These are phyloP conservation scores for Puccinia triticina DNA, from an alignment of 1,284 basidiomycete genomes.

Conservation along the genomic window DNA sequence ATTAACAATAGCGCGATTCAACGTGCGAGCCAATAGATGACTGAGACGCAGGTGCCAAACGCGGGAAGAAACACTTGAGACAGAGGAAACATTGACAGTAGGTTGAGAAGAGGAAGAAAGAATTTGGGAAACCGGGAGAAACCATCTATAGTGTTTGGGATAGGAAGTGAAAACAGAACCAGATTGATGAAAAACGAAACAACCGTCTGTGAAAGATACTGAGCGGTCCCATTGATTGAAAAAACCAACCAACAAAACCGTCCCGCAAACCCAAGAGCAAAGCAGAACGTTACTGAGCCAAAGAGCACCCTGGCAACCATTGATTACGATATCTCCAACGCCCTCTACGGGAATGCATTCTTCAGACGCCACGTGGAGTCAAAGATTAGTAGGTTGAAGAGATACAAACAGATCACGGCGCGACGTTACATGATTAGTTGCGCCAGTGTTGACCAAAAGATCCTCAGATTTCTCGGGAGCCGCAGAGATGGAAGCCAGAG, in stretches of 20 bases:
- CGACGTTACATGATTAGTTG: too few relatives aligned
- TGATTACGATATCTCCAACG: not conserved
- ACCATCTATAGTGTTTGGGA: not conserved
- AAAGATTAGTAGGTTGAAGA: not conserved
- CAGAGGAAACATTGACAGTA: not conserved
- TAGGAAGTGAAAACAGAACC: not conserved
- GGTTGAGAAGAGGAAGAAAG: not conserved
- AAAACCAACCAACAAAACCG: not conserved
- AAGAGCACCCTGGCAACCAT: not conserved
- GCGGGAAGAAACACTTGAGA: not conserved
- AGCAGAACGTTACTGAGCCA: not conserved
- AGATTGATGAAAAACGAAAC: not conserved
- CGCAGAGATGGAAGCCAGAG: too few relatives aligned
- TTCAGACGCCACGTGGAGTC: not conserved
- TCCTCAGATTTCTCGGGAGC: too few relatives aligned
- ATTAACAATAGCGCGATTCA: too few relatives aligned
- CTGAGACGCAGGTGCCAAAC: not conserved
- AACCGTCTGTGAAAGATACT: not conserved
- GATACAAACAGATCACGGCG: too few relatives aligned
- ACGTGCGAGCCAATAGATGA: too few relatives aligned
- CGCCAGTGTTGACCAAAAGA: too few relatives aligned
- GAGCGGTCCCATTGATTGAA: not conserved
- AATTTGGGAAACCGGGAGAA: not conserved
- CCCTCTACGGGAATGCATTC: slow-evolving; percentile 4
- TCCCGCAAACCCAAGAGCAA: not conserved